phyloP scores from a whole-genome alignment of 2,329 filamentous ascomycete genomes.

The Chrysoporthe deuterocubensis region DNA sequence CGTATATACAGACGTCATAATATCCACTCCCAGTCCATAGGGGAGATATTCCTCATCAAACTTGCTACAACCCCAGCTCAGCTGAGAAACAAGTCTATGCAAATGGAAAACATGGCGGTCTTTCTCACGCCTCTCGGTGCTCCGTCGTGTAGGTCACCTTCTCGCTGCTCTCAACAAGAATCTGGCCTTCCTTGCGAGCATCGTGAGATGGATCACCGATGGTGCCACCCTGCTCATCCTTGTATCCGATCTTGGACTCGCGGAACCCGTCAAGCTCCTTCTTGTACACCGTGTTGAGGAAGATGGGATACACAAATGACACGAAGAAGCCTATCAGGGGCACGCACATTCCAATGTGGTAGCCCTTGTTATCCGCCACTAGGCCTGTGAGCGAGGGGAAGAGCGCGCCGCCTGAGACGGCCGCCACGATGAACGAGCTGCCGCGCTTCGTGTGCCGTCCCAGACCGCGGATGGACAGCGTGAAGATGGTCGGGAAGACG shows the following conservation, averaged over 20 bases:
- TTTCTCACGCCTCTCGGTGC: conserved; percentile 19
- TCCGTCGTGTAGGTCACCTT: conserved; percentile 21
- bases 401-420: conserved; percentile 71
- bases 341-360: conserved; percentile 67
- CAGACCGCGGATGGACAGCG: conserved; percentile 73
- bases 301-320: conserved; percentile 57
- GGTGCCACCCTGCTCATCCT: conserved; percentile 24
- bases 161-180: conserved; percentile 9
- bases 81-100: neutral
- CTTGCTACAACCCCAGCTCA: neutral
- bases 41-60: neutral
- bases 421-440: conserved; percentile 69
- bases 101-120: neutral
- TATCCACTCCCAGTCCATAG: neutral
- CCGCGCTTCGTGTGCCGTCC: conserved; percentile 77
- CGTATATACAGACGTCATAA: neutral
- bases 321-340: conserved; percentile 61
- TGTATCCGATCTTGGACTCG: conserved; percentile 43
- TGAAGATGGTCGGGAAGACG: conserved; percentile 81
- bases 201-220: conserved; percentile 20
- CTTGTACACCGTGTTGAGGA: conserved; percentile 61
- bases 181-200: conserved; percentile 10
- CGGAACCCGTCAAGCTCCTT: conserved; percentile 57
- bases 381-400: conserved; percentile 72
- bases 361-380: conserved; percentile 64